Percentiles rank a stretch among this genome's conserved stretches.
Conservation (phyloP, 169 alveolate genomes). For the Theileria luwenshuni region DNA sequence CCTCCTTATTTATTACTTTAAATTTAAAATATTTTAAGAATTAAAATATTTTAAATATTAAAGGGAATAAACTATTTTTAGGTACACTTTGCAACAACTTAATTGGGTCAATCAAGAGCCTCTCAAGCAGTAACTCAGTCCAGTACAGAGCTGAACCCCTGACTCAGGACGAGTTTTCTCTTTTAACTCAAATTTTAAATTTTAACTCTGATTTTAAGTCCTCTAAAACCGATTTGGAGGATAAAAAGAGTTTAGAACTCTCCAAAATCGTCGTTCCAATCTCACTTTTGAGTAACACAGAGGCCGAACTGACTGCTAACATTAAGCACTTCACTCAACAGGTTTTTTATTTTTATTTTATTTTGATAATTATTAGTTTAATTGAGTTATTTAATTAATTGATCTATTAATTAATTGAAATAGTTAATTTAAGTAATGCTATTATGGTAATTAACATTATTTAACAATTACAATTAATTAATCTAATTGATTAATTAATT, state of each 20-base stretch:
- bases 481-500: too few species aligned
- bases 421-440: too few species aligned
- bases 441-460: too few species aligned
- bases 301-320: not conserved
- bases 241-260: not conserved
- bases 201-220: not conserved
- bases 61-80: not conserved
- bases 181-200: slow-evolving; percentile 2
- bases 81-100: slow-evolving; percentile 66
- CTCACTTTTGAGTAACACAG: not conserved
- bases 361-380: too few species aligned
- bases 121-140: slow-evolving; percentile 69
- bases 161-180: slow-evolving; percentile 22
- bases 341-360: too few species aligned
- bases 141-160: slow-evolving; percentile 73
- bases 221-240: not conserved
- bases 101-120: slow-evolving; percentile 61
- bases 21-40: not conserved
- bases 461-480: too few species aligned
- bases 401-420: too few species aligned
- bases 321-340: not conserved
- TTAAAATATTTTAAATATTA: not conserved
- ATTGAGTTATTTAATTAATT: too few species aligned
- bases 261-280: slow-evolving; percentile 6
- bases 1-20: not conserved